phyloP scores from a whole-genome alignment of 305 asterid genomes.

The Euphrasia arctica region DNA sequence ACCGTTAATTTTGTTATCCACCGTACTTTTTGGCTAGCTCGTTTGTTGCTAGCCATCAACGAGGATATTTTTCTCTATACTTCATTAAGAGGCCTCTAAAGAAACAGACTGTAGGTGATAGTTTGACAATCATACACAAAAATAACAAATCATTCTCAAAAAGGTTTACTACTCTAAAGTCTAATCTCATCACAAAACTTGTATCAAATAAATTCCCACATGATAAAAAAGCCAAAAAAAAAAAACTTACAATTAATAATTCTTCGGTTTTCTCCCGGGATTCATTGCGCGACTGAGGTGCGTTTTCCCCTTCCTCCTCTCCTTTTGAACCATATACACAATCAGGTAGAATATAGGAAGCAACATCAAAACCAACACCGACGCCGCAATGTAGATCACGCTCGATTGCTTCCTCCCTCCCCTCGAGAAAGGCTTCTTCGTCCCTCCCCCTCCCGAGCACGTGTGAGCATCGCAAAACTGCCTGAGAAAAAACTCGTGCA shows the following conservation, averaged over 20 bases:
- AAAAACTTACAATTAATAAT: slow-evolving; percentile 33
- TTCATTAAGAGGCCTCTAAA: no score
- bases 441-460: background rate
- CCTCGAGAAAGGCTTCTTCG: slow-evolving; percentile 1
- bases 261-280: slow-evolving; percentile 65
- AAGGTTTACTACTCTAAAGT: no score
- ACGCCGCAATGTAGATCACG: slow-evolving; percentile 62
- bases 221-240: no score
- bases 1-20: no score
- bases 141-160: no score
- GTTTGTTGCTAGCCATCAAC: no score
- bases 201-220: no score
- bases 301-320: slow-evolving; percentile 52
- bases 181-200: background rate
- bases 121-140: no score
- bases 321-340: slow-evolving; percentile 74
- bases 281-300: slow-evolving; percentile 65
- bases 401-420: slow-evolving; percentile 39
- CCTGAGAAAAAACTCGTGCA: slow-evolving; percentile 3
- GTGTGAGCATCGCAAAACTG: slow-evolving; percentile 5
- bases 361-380: slow-evolving; percentile 73
- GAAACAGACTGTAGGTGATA: no score
- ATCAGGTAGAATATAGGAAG: slow-evolving; percentile 77
- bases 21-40: no score
- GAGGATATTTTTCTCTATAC: no score